A percentile compares a stretch with the other conserved stretches of the same genome.
Evolutionary conservation across 1,284 basidiomycete genomes (phyloP).

Genomic region (Afroboletus lepidellus): DNA sequence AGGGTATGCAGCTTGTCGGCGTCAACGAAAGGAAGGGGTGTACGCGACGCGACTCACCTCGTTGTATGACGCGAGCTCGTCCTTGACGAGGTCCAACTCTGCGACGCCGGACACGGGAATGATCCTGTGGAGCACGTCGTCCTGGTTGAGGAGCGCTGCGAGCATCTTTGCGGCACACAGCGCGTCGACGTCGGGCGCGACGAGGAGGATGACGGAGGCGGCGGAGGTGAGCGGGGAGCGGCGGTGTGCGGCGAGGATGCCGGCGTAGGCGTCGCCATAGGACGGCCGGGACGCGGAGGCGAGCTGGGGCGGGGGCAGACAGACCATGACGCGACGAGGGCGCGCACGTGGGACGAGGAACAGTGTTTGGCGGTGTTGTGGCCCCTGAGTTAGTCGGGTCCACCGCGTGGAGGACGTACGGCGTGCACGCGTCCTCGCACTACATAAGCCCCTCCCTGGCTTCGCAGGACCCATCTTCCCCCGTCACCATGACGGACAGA

Average conservation of each 20-base stretch:
- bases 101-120: conserved; percentile 90
- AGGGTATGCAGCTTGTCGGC: conserved; percentile 78
- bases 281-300: conserved; percentile 56
- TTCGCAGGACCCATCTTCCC: conserved; percentile 9
- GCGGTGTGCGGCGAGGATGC: conserved; percentile 72
- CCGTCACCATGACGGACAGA: conserved; percentile 38
- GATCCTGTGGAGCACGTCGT: conserved; percentile 89
- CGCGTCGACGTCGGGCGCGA: conserved; percentile 88
- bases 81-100: conserved; percentile 64
- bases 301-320: conserved; percentile 65
- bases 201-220: conserved; percentile 81
- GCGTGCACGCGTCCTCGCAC: conserved; percentile 27
- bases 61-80: conserved; percentile 64
- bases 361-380: conserved; percentile 26
- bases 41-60: conserved; percentile 53
- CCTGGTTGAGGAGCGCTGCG: conserved; percentile 86
- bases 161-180: conserved; percentile 89
- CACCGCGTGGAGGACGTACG: conserved; percentile 30
- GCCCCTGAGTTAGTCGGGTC: conserved; percentile 16
- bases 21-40: conserved; percentile 5
- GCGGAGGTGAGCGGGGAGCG: conserved; percentile 74
- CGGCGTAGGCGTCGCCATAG: conserved; percentile 80
- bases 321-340: conserved; percentile 49
- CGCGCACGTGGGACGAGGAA: conserved; percentile 14
- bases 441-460: conserved; percentile 30